Base-by-base conservation (phyloP, 306 rosid species). In the Dalbergia cochinchinensis region DNA sequence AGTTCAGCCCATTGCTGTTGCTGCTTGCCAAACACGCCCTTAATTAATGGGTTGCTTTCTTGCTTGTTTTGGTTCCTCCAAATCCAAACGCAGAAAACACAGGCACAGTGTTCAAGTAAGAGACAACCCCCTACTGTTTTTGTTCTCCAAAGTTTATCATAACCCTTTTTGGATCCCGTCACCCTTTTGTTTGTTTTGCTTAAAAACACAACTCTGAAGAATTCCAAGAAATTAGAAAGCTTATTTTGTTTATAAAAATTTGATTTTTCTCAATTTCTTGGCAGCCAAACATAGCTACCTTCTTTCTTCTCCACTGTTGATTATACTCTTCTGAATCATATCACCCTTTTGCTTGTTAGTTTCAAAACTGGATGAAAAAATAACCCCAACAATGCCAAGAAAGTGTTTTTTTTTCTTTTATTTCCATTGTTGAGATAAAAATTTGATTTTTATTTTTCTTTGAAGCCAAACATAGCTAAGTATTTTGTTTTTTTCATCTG, bases 21-120 rank as follows among this genome's bases (percentile, higher is more conserved):
- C 16, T 54, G 50, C 4, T 86, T 66, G 45, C 70, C 70, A 65
- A 81, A 44, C 76, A 62, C 48, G 37, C 26, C 22, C 15, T 69
- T 67, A 37, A 94, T 92, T 67, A 37, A 94, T 92, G 97, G 94
- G 94, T 87, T 92, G 98, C 72, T 90, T 92, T 80, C 89, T 89
- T 76, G 91, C 80, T 15, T 94, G 97, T 78, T 92, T 94, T 89
- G 91, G 96, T 88, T 88, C 91, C 80, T 89, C 92, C 81, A 89
- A 84, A 19, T 89, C 92, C 79, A 89, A 84, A 19, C 81, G 83
- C 74, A 76, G 81, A 71, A 94, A 74, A 11, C 89, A 74, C 44
- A 82, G 65, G 61, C 81, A 35, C 79, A 85, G 88, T 65, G 86
- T 90, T 74, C 91, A 82, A 7, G 90, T 84, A 68, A 82, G 77